These are phyloP conservation scores for Thalassiosira mediterranea DNA, from an alignment of 352 stramenopile species.

Conservation along the genomic window DNA sequence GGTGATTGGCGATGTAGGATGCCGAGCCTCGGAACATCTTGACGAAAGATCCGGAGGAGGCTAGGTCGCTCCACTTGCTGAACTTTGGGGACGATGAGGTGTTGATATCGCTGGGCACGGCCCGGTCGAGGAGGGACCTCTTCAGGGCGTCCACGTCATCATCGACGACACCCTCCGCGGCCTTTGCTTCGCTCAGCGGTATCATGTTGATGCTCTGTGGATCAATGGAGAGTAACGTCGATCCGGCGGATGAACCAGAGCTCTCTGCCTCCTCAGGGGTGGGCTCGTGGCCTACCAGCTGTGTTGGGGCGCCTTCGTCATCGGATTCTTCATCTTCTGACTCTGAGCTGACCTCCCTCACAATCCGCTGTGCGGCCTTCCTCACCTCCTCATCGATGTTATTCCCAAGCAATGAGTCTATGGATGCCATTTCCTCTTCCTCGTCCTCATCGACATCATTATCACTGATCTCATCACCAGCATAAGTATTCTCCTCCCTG, in stretches of 20 bases:
- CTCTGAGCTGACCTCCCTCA: no score
- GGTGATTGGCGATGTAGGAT: conserved; percentile 97
- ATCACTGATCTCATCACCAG: background rate
- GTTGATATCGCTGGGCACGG: background rate
- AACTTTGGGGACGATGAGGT: background rate
- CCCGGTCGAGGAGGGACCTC: background rate
- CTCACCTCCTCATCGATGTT: no score
- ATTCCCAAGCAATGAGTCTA: no score
- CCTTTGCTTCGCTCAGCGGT: conserved; percentile 26
- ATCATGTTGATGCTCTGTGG: conserved; percentile 52
- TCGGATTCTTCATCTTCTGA: no score
- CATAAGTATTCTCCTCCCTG: background rate
- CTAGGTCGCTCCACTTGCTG: background rate
- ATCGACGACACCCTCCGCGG: conserved; percentile 6
- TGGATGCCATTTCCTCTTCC: no score
- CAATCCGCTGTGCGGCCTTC: no score
- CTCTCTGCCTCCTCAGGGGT: background rate
- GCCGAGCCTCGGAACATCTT: conserved; percentile 94
- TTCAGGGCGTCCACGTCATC: background rate
- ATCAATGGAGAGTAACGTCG: conserved; percentile 48
- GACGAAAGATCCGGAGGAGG: conserved; percentile 61
- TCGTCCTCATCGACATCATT: conserved; percentile 13
- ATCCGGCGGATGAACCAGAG: background rate
- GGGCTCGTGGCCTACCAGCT: background rate
- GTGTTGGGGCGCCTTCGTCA: no score